These are phyloP conservation scores for Ogataea zsoltii DNA, from an alignment of 805 yeast species.

Conservation along the genomic window DNA sequence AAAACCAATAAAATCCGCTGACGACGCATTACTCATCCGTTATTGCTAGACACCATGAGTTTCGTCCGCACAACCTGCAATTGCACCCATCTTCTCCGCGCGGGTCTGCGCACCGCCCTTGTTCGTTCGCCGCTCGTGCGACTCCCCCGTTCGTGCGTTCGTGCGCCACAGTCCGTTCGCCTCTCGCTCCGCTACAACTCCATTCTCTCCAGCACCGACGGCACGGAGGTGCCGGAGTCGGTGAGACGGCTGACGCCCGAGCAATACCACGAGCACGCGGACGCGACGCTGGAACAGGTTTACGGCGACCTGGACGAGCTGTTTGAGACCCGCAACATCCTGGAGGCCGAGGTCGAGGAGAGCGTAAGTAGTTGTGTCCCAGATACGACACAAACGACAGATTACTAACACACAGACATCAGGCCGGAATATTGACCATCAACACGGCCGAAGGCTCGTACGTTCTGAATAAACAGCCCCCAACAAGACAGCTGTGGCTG, in stretches of 20 bases:
- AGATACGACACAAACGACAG: background rate
- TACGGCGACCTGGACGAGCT: conserved; percentile 67
- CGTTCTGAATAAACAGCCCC: conserved; percentile 95
- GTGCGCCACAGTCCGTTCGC: too few species aligned
- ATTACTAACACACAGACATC: conserved; percentile 2
- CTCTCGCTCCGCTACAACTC: conserved; percentile 24
- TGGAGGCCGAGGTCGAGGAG: conserved; percentile 70
- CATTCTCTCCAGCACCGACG: conserved; percentile 47
- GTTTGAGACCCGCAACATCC: conserved; percentile 47
- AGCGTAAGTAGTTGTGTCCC: conserved; percentile 38
- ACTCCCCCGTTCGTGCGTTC: too few species aligned
- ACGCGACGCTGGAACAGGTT: conserved; percentile 67
- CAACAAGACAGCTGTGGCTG: conserved; percentile 95
- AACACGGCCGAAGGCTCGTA: conserved; percentile 77
- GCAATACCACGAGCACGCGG: conserved; percentile 66
- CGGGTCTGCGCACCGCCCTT: too few species aligned
- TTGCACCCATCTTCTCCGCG: too few species aligned
- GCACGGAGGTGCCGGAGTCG: conserved; percentile 51
- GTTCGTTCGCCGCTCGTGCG: too few species aligned
- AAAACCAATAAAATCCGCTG: background rate
- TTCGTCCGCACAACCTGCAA: background rate
- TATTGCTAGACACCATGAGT: background rate
- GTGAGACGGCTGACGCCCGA: conserved; percentile 48
- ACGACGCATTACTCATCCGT: background rate
- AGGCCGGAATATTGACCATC: conserved; percentile 76